Percentiles rank a stretch among this genome's conserved stretches.
Conservation (phyloP, 2,329 filamentous ascomycete species). For the Raffaelea arxii region DNA sequence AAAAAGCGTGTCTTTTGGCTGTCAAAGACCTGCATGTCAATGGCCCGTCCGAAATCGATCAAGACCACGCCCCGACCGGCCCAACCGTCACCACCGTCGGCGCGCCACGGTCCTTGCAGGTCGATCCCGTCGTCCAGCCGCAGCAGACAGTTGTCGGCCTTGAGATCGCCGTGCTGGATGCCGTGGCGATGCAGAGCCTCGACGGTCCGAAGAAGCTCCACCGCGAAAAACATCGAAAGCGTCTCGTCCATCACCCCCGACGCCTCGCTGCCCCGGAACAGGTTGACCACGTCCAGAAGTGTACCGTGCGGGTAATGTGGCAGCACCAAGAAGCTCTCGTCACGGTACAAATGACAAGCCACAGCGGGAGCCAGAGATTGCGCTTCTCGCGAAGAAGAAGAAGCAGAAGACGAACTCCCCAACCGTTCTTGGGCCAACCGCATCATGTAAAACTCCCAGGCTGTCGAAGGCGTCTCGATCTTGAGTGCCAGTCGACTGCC, state of each 20-base stretch:
- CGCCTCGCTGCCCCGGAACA: conserved; percentile 62
- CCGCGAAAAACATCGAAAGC: conserved; percentile 88
- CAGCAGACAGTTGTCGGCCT: conserved; percentile 89
- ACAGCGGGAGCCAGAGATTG: conserved; percentile 72
- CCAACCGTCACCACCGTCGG: conserved; percentile 73
- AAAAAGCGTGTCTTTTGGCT: conserved; percentile 70
- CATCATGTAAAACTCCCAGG: conserved; percentile 98
- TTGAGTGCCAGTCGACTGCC: conserved; percentile 61
- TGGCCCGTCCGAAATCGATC: conserved; percentile 90
- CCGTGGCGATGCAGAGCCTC: conserved; percentile 74
- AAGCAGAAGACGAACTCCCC: no score
- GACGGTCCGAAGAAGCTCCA: conserved; percentile 83
- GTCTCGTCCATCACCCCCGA: conserved; percentile 77
- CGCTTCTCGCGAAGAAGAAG: conserved; percentile 57
- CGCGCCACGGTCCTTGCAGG: conserved; percentile 57
- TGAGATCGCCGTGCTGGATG: conserved; percentile 86
- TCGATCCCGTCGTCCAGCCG: conserved; percentile 57
- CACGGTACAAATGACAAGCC: conserved; percentile 83
- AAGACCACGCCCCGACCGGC: conserved; percentile 66
- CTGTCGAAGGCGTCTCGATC: conserved; percentile 78
- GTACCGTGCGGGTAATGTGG: conserved; percentile 86
- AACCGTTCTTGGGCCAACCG: conserved; percentile 70
- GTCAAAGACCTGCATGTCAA: conserved; percentile 91
- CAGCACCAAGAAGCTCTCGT: conserved; percentile 83
- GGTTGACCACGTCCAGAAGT: conserved; percentile 87